phyloP scores from a whole-genome alignment of 805 yeast species.

The Kuraishia molischiana region DNA sequence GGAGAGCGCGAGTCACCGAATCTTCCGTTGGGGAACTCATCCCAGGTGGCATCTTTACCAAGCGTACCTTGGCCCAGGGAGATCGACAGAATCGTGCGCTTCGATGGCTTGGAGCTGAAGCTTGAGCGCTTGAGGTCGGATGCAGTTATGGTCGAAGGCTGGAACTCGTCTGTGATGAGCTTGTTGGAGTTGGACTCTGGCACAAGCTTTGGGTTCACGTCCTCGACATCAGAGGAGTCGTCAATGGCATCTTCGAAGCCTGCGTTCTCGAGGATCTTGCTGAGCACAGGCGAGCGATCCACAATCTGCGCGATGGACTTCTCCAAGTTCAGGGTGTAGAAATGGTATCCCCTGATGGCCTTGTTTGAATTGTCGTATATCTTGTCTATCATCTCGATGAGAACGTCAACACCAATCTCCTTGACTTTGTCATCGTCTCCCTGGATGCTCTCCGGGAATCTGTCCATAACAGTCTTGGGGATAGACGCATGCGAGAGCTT shows the following conservation, averaged over 20 bases:
- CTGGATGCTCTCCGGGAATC: conserved; percentile 46
- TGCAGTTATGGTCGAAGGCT: not conserved
- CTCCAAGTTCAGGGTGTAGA: conserved; percentile 87
- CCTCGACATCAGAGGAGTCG: conserved; percentile 26
- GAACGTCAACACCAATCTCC: conserved; percentile 67
- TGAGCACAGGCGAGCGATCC: conserved; percentile 46
- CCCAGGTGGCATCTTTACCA: conserved; percentile 93
- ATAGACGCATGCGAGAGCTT: conserved; percentile 80
- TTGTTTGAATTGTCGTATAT: conserved; percentile 44
- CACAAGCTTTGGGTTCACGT: conserved; percentile 22
- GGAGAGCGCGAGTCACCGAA: conserved; percentile 94
- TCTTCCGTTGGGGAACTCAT: conserved; percentile 93
- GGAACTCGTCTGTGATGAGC: conserved; percentile 14
- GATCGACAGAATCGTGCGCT: conserved; percentile 60
- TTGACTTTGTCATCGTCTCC: conserved; percentile 77
- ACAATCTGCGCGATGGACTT: conserved; percentile 84
- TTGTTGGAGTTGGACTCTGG: conserved; percentile 15
- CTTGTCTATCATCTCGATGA: conserved; percentile 52
- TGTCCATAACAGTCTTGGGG: conserved; percentile 43
- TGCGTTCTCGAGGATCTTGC: conserved; percentile 31
- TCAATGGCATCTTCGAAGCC: conserved; percentile 27
- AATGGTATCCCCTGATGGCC: conserved; percentile 76
- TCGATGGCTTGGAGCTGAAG: conserved; percentile 20
- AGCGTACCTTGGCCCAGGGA: conserved; percentile 76
- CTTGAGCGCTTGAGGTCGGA: conserved; percentile 5